phyloP scores from a whole-genome alignment of 495 filamentous ascomycete species.

The Immersiella caudata region DNA sequence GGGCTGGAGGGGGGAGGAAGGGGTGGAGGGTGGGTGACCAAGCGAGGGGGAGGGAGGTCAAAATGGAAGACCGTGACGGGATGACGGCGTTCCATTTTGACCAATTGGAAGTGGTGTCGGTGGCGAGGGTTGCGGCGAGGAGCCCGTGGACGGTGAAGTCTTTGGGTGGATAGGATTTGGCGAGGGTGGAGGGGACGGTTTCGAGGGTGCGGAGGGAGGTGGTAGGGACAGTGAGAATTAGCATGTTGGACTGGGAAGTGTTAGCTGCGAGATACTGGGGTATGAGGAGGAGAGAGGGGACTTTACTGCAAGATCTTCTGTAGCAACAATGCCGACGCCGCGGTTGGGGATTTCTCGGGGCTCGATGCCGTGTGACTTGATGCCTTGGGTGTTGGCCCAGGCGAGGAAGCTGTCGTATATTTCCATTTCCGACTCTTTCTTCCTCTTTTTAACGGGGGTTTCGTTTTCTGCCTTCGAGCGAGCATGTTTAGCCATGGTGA shows the following conservation, averaged over 20 bases:
- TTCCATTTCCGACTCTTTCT: slow-evolving; percentile 33
- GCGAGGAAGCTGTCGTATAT: slow-evolving; percentile 54
- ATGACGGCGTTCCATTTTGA: slow-evolving; percentile 78
- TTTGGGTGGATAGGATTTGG: slow-evolving; percentile 49
- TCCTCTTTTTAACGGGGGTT: not conserved
- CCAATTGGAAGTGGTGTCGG: slow-evolving; percentile 46
- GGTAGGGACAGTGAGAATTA: slow-evolving; percentile 65
- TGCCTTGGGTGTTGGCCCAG: slow-evolving; percentile 64
- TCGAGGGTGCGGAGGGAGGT: slow-evolving; percentile 63
- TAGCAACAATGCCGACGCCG: slow-evolving; percentile 76
- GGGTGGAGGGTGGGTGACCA: slow-evolving; percentile 59
- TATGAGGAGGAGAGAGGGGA: not conserved
- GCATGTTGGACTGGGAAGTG: slow-evolving; percentile 50
- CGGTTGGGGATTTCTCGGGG: slow-evolving; percentile 62
- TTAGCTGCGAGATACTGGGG: not conserved
- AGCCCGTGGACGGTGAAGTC: slow-evolving; percentile 67
- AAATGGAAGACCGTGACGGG: slow-evolving; percentile 63
- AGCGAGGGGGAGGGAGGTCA: slow-evolving; percentile 65
- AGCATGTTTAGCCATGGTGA: not conserved
- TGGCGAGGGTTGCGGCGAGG: slow-evolving; percentile 69
- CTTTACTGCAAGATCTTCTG: slow-evolving; percentile 61
- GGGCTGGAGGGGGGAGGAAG: slow-evolving; percentile 51
- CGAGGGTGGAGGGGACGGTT: slow-evolving; percentile 56
- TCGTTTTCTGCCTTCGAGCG: not conserved
- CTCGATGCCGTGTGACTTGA: slow-evolving; percentile 61